Percentiles rank a stretch among this genome's conserved stretches.
Conservation (phyloP, 768 basidiomycete genomes). For the Auricularia cornea region DNA sequence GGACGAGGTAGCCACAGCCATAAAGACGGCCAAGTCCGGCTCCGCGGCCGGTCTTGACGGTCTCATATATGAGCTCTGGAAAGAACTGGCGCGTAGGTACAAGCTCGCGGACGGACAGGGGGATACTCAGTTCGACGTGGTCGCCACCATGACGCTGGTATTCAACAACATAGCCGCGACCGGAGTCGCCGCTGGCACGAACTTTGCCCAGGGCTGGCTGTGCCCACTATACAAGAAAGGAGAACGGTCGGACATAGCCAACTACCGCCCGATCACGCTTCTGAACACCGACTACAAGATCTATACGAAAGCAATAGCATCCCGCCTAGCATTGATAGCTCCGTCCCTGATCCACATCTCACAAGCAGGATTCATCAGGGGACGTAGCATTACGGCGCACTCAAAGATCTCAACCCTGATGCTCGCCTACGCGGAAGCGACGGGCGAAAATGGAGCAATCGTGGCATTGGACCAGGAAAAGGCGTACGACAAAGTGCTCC, state of each 20-base stretch:
- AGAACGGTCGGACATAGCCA: constrained; percentile 5
- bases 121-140: too few species aligned
- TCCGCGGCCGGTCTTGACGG: too few species aligned
- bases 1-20: not conserved
- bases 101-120: too few species aligned
- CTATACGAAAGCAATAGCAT: constrained; percentile 7
- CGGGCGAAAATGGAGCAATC: constrained; percentile 10
- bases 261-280: constrained; percentile 16
- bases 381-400: constrained; percentile 11
- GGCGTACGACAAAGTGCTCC: constrained; percentile 14
- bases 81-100: too few species aligned
- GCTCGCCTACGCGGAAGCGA: constrained; percentile 9
- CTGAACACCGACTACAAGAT: constrained; percentile 18
- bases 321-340: not conserved
- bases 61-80: too few species aligned
- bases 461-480: constrained; percentile 13
- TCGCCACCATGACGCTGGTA: too few species aligned
- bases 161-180: not conserved
- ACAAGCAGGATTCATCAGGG: constrained; percentile 14
- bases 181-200: not conserved
- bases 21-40: not conserved
- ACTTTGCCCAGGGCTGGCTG: constrained; percentile 13
- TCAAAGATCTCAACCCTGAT: constrained; percentile 7
- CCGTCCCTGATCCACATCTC: constrained; percentile 3
- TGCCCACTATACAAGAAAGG: constrained; percentile 15